Evolutionary conservation across 2,329 filamentous ascomycete species (phyloP).

Genomic region (Myriosclerotinia duriaeana): DNA sequence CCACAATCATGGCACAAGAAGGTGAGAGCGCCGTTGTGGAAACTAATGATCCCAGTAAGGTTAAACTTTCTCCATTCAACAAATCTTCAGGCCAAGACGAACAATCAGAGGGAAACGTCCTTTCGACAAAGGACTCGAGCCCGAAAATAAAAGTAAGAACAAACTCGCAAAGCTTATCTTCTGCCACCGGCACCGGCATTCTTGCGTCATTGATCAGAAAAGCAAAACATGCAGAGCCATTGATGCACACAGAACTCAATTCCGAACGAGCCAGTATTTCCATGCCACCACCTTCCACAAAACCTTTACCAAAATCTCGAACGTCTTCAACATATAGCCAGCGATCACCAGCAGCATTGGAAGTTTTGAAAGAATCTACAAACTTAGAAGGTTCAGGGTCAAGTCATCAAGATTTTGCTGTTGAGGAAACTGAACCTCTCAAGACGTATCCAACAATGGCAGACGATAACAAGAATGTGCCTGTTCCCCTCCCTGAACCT

Average conservation of each 20-base stretch:
- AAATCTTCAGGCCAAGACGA: constrained; percentile 8
- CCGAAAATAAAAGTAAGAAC: constrained; percentile 12
- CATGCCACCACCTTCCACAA: constrained; percentile 57
- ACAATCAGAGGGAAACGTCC: not conserved
- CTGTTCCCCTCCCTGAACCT: constrained; percentile 48
- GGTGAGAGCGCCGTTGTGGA: constrained; percentile 22
- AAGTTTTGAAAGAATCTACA: constrained; percentile 40
- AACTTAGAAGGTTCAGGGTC: constrained; percentile 31
- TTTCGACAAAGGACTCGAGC: not conserved
- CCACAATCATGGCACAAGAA: constrained; percentile 23
- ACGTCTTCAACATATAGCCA: constrained; percentile 38
- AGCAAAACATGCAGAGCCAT: constrained; percentile 58
- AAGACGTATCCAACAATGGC: constrained; percentile 44
- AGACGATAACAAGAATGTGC: constrained; percentile 32
- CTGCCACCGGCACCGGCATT: constrained; percentile 44
- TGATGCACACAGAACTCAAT: constrained; percentile 53
- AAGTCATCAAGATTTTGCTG: constrained; percentile 45
- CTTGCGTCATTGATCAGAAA: constrained; percentile 48
- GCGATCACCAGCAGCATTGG: constrained; percentile 46
- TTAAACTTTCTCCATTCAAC: constrained; percentile 22
- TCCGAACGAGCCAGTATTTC: constrained; percentile 62
- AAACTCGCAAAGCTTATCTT: constrained; percentile 46
- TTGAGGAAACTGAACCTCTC: constrained; percentile 53
- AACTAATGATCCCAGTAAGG: constrained; percentile 34
- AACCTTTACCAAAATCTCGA: constrained; percentile 45